Conservation (phyloP, 1,284 basidiomycete genomes). For the Cryptococcus jaspeensis region DNA sequence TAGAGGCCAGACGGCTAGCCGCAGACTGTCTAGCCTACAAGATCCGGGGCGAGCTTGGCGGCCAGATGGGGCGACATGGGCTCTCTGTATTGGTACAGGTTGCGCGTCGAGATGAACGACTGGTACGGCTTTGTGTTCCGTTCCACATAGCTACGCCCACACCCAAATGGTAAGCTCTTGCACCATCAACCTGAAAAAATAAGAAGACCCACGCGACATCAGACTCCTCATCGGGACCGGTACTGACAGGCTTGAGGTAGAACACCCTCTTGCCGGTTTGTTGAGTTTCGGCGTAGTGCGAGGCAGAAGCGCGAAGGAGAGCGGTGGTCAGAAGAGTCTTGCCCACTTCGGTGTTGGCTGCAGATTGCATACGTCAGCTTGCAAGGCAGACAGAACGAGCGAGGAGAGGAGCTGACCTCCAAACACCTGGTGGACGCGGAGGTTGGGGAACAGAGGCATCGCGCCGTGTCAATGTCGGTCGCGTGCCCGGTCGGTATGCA, state of each 20-base stretch:
- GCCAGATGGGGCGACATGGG: slow-evolving; percentile 94
- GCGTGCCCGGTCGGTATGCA: too few relatives aligned
- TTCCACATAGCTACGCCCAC: slow-evolving; percentile 63
- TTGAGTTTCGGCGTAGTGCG: slow-evolving; percentile 28
- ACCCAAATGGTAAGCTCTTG: background rate
- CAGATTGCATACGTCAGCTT: background rate
- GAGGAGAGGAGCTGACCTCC: slow-evolving; percentile 59
- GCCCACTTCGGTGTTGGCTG: slow-evolving; percentile 60
- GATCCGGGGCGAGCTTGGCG: slow-evolving; percentile 60
- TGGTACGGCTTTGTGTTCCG: slow-evolving; percentile 57
- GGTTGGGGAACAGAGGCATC: slow-evolving; percentile 65
- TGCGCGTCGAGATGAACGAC: slow-evolving; percentile 61
- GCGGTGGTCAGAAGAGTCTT: slow-evolving; percentile 87
- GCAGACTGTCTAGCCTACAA: slow-evolving; percentile 30
- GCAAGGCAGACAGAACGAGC: slow-evolving; percentile 55
- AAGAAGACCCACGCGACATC: slow-evolving; percentile 67
- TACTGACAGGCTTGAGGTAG: slow-evolving; percentile 90
- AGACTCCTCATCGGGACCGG: slow-evolving; percentile 73
- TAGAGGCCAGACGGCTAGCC: background rate
- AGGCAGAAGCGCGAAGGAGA: slow-evolving; percentile 70
- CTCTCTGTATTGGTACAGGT: slow-evolving; percentile 79
- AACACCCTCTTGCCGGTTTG: slow-evolving; percentile 56
- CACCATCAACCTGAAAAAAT: too few relatives aligned
- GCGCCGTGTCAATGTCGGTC: background rate
- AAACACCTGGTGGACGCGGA: slow-evolving; percentile 84